Evolutionary conservation across 208 protist species (phyloP).

Genomic region (Acanthamoeba lenticulata): DNA sequence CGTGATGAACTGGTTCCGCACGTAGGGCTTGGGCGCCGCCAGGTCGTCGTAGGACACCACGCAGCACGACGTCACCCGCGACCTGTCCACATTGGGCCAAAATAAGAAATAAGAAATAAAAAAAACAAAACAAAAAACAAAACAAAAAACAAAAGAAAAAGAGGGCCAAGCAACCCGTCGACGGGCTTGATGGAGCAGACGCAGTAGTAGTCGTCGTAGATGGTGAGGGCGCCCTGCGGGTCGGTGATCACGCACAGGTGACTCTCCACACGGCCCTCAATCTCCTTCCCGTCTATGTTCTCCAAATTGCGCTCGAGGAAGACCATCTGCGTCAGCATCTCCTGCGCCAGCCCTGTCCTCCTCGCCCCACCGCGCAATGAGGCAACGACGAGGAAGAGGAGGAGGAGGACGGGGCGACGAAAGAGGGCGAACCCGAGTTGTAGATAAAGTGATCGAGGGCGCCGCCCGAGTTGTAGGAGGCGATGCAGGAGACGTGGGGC

Average conservation of each 20-base stretch:
- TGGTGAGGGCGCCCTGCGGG: neutral
- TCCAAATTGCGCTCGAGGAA: constrained; percentile 39
- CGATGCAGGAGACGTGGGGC: constrained; percentile 63
- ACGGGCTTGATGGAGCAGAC: constrained; percentile 28
- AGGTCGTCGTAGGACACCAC: constrained; percentile 37
- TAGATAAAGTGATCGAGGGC: constrained; percentile 9
- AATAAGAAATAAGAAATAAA: too few species aligned
- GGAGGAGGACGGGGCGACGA: neutral
- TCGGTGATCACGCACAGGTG: constrained; percentile 30
- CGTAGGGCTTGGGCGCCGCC: constrained; percentile 33
- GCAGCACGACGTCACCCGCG: neutral
- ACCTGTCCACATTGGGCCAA: too few species aligned
- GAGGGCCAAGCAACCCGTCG: neutral
- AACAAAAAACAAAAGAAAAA: too few species aligned
- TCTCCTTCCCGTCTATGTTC: constrained; percentile 25
- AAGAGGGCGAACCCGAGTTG: neutral
- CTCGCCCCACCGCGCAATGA: too few species aligned
- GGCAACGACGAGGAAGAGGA: too few species aligned
- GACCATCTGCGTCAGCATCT: constrained; percentile 37
- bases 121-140: too few species aligned
- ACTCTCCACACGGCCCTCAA: constrained; percentile 4
- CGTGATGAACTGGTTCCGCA: constrained; percentile 24
- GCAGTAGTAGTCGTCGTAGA: constrained; percentile 51
- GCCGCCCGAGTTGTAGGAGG: neutral
- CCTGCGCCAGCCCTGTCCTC: neutral